These are phyloP conservation scores for Plasmodium vinckei DNA, from an alignment of 169 alveolate species.

Conservation along the genomic window DNA sequence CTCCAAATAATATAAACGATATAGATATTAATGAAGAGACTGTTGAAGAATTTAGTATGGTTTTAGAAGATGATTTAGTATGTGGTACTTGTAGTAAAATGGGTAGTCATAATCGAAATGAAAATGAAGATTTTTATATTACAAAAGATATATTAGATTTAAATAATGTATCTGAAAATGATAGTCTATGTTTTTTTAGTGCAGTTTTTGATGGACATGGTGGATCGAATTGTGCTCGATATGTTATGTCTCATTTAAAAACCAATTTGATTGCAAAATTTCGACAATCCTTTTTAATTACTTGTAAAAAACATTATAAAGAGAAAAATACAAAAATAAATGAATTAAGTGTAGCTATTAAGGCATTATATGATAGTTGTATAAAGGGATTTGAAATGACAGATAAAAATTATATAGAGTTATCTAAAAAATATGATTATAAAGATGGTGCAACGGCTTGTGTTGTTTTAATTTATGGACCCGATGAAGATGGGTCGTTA, in stretches of 20 bases:
- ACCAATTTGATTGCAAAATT: conserved; percentile 85
- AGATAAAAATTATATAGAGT: conserved; percentile 83
- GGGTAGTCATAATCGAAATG: conserved; percentile 78
- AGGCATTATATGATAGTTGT: conserved; percentile 76
- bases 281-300: conserved; percentile 80
- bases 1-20: background rate
- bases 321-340: conserved; percentile 72
- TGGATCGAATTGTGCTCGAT: conserved; percentile 88
- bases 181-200: conserved; percentile 86
- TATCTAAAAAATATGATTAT: conserved; percentile 72
- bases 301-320: conserved; percentile 73
- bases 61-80: conserved; percentile 80
- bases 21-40: conserved; percentile 36
- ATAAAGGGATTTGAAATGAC: conserved; percentile 86
- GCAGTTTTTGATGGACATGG: conserved; percentile 90
- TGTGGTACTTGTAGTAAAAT: conserved; percentile 80
- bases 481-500: conserved; percentile 81
- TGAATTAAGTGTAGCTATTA: conserved; percentile 70
- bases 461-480: conserved; percentile 81
- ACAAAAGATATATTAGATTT: conserved; percentile 84
- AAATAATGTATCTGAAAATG: conserved; percentile 80
- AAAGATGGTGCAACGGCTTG: conserved; percentile 80
- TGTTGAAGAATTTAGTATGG: conserved; percentile 78
- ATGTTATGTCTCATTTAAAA: conserved; percentile 85
- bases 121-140: conserved; percentile 84